Percentiles rank a stretch among this genome's conserved stretches.
Evolutionary conservation across 2,329 filamentous ascomycete species (phyloP).

Genomic region (Cryoendolithus antarcticus): DNA sequence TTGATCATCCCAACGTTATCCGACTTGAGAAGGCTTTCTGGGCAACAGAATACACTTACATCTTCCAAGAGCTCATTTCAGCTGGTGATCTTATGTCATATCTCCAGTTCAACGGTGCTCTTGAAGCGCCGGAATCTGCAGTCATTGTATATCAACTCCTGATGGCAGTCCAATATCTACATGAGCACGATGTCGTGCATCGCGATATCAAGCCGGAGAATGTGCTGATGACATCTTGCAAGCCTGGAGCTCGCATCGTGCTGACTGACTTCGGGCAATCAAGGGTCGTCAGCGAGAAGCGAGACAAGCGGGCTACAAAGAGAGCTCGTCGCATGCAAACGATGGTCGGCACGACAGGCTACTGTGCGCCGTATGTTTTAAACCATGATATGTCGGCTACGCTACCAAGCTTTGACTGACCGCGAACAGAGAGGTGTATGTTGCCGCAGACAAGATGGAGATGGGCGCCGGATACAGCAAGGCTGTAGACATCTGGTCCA

Average conservation of each 20-base stretch:
- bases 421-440: constrained; percentile 24
- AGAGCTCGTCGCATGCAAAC: constrained; percentile 38
- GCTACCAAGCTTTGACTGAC: constrained; percentile 1
- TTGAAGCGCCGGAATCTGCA: constrained; percentile 40
- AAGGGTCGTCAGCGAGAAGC: constrained; percentile 20
- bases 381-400: background rate
- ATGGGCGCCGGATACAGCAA: constrained; percentile 39
- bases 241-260: constrained; percentile 39
- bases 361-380: constrained; percentile 43
- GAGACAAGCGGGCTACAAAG: constrained; percentile 2
- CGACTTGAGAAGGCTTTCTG: constrained; percentile 43
- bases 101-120: constrained; percentile 36
- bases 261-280: constrained; percentile 51
- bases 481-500: constrained; percentile 49
- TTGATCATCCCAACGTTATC: constrained; percentile 51
- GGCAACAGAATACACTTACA: constrained; percentile 42
- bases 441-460: background rate
- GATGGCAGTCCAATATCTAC: constrained; percentile 46
- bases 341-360: constrained; percentile 43
- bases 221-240: constrained; percentile 45
- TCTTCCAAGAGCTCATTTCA: constrained; percentile 48
- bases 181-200: constrained; percentile 44
- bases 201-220: constrained; percentile 54
- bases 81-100: constrained; percentile 51
- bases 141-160: constrained; percentile 44